Evolutionary conservation across 164 flowering plant species (phyloP).

Genomic region (Chimonanthus praecox): DNA sequence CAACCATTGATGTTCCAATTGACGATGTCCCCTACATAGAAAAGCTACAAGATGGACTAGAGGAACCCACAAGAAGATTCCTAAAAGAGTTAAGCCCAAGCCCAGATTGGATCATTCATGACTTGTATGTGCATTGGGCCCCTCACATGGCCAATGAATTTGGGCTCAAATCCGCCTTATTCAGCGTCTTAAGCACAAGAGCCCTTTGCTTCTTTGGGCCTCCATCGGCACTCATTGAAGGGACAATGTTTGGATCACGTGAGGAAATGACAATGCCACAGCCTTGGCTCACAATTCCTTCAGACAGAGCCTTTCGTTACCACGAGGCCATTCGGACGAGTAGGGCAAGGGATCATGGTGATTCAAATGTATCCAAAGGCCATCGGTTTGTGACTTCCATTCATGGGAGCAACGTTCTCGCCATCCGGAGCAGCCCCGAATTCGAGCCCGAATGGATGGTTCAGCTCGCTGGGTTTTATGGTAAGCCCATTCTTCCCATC

Average conservation of each 20-base stretch:
- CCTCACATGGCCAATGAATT: conserved; percentile 6
- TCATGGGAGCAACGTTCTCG: conserved; percentile 1
- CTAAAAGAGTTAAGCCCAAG: conserved; percentile 1
- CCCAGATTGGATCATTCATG: conserved; percentile 24
- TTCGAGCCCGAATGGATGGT: conserved; percentile 13
- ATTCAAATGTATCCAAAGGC: conserved; percentile 4
- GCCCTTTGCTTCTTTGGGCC: conserved; percentile 4
- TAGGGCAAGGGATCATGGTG: not conserved
- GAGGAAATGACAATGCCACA: not conserved
- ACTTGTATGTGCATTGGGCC: conserved; percentile 11
- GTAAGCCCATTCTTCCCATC: conserved; percentile 14
- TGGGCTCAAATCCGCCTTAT: conserved; percentile 4
- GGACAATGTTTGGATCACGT: too few species aligned
- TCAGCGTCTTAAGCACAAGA: conserved; percentile 6
- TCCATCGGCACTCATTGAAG: not conserved
- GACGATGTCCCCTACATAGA: conserved; percentile 20
- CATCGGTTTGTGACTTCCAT: not conserved
- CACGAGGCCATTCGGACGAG: conserved; percentile 7
- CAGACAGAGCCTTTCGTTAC: not conserved
- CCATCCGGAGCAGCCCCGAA: conserved; percentile 12
- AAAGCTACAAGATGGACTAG: conserved; percentile 23
- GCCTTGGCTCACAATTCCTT: conserved; percentile 9
- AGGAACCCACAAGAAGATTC: conserved; percentile 10
- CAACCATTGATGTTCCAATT: conserved; percentile 30
- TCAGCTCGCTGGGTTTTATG: conserved; percentile 2